phyloP scores from a whole-genome alignment of 176 grass and related monocot species.

The Aegilops sharonensis region DNA sequence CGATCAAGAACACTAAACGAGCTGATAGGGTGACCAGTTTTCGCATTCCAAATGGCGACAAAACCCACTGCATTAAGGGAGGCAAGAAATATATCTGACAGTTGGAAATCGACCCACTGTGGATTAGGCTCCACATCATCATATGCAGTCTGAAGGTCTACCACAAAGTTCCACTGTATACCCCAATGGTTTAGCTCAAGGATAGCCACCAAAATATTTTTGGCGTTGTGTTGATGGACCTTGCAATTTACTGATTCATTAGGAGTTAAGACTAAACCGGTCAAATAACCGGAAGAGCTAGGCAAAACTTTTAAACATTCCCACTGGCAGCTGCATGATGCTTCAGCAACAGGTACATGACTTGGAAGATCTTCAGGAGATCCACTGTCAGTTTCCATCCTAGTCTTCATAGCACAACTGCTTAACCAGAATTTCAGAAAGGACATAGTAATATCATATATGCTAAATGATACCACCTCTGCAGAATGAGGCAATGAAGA shows the following conservation, averaged over 20 bases:
- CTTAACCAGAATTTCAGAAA: slow-evolving; percentile 60
- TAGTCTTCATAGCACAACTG: slow-evolving; percentile 16
- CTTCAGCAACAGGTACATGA: slow-evolving; percentile 35
- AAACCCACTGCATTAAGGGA: slow-evolving; percentile 67
- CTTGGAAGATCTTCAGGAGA: slow-evolving; percentile 11
- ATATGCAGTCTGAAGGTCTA: slow-evolving; percentile 56
- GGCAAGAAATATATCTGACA: slow-evolving; percentile 80
- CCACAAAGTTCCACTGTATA: slow-evolving; percentile 80
- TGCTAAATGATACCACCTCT: slow-evolving; percentile 79
- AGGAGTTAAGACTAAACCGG: slow-evolving; percentile 62
- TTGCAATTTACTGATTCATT: slow-evolving; percentile 37
- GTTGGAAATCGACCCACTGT: slow-evolving; percentile 83
- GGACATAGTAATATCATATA: slow-evolving; percentile 57
- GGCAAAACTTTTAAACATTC: slow-evolving; percentile 71
- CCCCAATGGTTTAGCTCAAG: slow-evolving; percentile 71
- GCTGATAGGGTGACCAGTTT: slow-evolving; percentile 42
- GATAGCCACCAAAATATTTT: slow-evolving; percentile 53
- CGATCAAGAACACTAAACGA: slow-evolving; percentile 48
- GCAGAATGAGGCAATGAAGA: slow-evolving; percentile 64
- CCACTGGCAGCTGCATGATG: slow-evolving; percentile 51
- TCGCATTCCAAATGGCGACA: slow-evolving; percentile 62
- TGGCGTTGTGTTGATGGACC: slow-evolving; percentile 32
- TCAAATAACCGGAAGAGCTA: slow-evolving; percentile 68
- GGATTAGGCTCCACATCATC: slow-evolving; percentile 34
- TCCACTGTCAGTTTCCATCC: slow-evolving; percentile 16